A percentile compares a stretch with the other conserved stretches of the same genome.
These are phyloP conservation scores for Cyclocybe aegerita DNA, from an alignment of 768 basidiomycete genomes.

Conservation along the genomic window DNA sequence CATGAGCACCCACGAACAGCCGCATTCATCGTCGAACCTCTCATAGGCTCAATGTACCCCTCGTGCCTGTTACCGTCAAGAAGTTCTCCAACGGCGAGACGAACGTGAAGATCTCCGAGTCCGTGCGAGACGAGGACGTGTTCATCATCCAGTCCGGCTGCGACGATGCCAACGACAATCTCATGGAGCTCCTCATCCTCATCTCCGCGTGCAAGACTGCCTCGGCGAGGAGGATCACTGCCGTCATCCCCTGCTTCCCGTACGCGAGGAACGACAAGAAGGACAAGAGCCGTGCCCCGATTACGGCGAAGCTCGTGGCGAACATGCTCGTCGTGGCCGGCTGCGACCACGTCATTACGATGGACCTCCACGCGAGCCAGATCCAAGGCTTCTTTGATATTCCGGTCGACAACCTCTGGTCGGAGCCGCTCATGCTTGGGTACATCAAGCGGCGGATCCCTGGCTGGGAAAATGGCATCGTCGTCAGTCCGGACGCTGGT, in stretches of 20 bases:
- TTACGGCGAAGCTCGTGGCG: slow-evolving; percentile 96
- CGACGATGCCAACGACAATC: slow-evolving; percentile 89
- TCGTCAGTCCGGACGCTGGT: slow-evolving; percentile 97
- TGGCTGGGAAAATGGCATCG: slow-evolving; percentile 84
- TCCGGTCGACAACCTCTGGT: slow-evolving; percentile 96
- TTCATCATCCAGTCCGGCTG: slow-evolving; percentile 96
- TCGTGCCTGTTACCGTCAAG: slow-evolving; percentile 82
- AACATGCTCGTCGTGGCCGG: slow-evolving; percentile 98
- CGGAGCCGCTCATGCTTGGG: slow-evolving; percentile 91
- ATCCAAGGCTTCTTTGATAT: slow-evolving; percentile 99
- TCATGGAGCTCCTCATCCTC: slow-evolving; percentile 99
- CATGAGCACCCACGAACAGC: slow-evolving; percentile 45
- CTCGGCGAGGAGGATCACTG: slow-evolving; percentile 92
- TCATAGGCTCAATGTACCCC: slow-evolving; percentile 81
- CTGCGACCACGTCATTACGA: slow-evolving; percentile 99
- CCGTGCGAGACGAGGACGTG: slow-evolving; percentile 96
- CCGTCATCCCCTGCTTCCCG: slow-evolving; percentile 97
- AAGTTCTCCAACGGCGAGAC: slow-evolving; percentile 96
- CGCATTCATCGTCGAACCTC: slow-evolving; percentile 38
- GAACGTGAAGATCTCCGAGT: slow-evolving; percentile 92
- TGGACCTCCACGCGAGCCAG: slow-evolving; percentile 97
- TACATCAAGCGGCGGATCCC: slow-evolving; percentile 88
- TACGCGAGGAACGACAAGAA: slow-evolving; percentile 98
- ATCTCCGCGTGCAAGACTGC: slow-evolving; percentile 98
- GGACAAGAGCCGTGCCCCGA: slow-evolving; percentile 93